phyloP scores from a whole-genome alignment of 1,284 basidiomycete genomes.

The Tausonia pullulans region DNA sequence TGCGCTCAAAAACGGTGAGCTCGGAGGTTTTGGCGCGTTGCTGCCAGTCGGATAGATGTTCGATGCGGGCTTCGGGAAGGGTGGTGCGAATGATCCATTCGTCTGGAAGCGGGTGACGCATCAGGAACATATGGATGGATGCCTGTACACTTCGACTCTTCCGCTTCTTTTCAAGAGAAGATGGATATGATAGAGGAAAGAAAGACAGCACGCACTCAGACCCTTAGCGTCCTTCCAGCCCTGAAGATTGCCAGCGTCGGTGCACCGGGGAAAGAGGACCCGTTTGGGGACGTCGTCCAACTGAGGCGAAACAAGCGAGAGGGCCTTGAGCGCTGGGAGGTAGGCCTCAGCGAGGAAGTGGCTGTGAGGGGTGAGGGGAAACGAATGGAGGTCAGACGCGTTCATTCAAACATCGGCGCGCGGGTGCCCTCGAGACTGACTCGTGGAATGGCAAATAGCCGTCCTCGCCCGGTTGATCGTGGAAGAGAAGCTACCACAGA shows the following conservation, averaged over 20 bases:
- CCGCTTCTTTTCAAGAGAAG: not conserved
- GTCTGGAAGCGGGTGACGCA: slow-evolving; percentile 21
- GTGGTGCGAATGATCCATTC: slow-evolving; percentile 27
- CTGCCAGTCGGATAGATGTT: slow-evolving; percentile 26
- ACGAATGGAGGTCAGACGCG: not conserved
- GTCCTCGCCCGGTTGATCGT: not conserved
- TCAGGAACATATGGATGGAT: not conserved
- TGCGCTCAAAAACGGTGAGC: slow-evolving; percentile 27
- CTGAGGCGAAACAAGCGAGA: not conserved
- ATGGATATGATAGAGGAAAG: not conserved
- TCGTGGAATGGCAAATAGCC: not conserved
- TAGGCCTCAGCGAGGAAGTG: slow-evolving; percentile 28
- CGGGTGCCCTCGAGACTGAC: not conserved
- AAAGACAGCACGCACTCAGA: slow-evolving; percentile 21
- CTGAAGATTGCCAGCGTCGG: slow-evolving; percentile 14
- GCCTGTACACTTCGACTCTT: not conserved
- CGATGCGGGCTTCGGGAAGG: slow-evolving; percentile 25
- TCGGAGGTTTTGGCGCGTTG: slow-evolving; percentile 24
- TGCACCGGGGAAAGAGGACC: slow-evolving; percentile 28
- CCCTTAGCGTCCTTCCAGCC: slow-evolving; percentile 27
- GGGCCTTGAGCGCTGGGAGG: slow-evolving; percentile 21
- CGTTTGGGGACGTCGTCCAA: slow-evolving; percentile 18
- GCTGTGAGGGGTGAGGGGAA: slow-evolving; percentile 13
- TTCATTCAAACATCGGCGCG: not conserved
- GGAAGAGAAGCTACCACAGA: not conserved